Evolutionary conservation across 139 green algal genomes (phyloP), one percentile per base, ranked within the genome.

Genomic region (Nannochloris sp.): DNA sequence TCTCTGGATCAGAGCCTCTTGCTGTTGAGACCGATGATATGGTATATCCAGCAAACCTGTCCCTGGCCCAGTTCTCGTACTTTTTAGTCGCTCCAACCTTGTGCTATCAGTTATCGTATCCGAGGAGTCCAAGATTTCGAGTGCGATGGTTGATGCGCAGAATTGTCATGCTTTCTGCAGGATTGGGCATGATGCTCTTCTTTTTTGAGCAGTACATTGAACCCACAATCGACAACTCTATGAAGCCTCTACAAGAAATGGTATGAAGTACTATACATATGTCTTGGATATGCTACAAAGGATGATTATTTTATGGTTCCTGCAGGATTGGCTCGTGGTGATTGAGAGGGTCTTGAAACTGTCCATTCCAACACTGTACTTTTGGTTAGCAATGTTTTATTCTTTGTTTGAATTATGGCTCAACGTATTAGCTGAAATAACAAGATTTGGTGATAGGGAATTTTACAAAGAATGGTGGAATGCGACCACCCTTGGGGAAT

Each of bases 381-480:
- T 84, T 70, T 97, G 90, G 88, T 78, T 97, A 37, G 72, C 77
- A 68, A 83, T 86, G 64, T 95, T 96, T 74, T 90, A 90, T 69
- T 69, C 75, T 24, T 70, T 94, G 21, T 94, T 96, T 74, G 81
- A 96, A 60, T 62, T 91, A 1, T 88, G 78, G 81, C 83, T 96
- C 37, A 97, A 96, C 78, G 81, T 97, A 21, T 27, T 92, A 29
- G 90, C 82, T 2, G 91, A 97, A 82, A 27, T 93, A 24, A 83
- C 85, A 29, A 34, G 67, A 25, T 97, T 97, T 69, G 91, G 81
- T 0, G 91, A 97, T 79, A 70, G 91, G 1, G 90, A 95, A 71
- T 97, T 97, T 66, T 97, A 96, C 78, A 87, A 89, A 78, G 88
- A 94, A 69, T 96, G 88, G 87, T 97, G 90, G 90, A 96, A 97